phyloP scores from a whole-genome alignment of 2,329 filamentous ascomycete species.

The Zymoseptoria passerinii region DNA sequence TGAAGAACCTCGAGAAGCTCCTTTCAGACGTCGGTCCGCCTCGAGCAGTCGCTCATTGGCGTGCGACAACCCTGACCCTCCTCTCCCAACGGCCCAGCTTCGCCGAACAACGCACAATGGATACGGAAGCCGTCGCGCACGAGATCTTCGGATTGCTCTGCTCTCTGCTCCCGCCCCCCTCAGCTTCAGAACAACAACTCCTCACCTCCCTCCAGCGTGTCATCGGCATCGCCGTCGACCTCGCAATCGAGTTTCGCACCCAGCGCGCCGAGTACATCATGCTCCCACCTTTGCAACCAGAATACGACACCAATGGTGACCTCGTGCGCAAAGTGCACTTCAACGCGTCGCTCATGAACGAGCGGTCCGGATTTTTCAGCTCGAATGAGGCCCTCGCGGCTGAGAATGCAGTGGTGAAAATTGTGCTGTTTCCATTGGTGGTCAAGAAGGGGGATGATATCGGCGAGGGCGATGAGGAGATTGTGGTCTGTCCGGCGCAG shows the following conservation, averaged over 20 bases:
- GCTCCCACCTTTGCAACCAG: conserved; percentile 87
- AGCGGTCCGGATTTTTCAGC: conserved; percentile 62
- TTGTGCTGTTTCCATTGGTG: conserved; percentile 91
- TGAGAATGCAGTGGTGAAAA: conserved; percentile 68
- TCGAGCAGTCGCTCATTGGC: conserved; percentile 92
- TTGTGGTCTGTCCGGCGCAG: conserved; percentile 90
- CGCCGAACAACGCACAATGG: conserved; percentile 69
- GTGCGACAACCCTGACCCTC: conserved; percentile 85
- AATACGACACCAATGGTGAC: conserved; percentile 90
- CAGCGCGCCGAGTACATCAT: conserved; percentile 98
- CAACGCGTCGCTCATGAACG: conserved; percentile 91
- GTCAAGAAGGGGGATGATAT: conserved; percentile 90
- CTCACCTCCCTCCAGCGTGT: conserved; percentile 79
- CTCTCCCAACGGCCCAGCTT: conserved; percentile 76
- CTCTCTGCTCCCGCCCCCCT: conserved; percentile 77
- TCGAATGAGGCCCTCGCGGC: conserved; percentile 75
- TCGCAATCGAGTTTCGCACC: conserved; percentile 94
- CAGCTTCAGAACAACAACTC: conserved; percentile 70
- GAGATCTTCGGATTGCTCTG: conserved; percentile 80
- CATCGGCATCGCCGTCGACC: conserved; percentile 75
- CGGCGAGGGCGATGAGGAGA: conserved; percentile 83
- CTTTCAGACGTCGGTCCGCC: conserved; percentile 79
- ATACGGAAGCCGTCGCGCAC: conserved; percentile 92
- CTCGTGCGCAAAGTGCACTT: conserved; percentile 80
- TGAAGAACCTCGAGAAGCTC: conserved; percentile 90